phyloP scores from a whole-genome alignment of 1,284 basidiomycete genomes.

The Cryptococcus jaspeensis region DNA sequence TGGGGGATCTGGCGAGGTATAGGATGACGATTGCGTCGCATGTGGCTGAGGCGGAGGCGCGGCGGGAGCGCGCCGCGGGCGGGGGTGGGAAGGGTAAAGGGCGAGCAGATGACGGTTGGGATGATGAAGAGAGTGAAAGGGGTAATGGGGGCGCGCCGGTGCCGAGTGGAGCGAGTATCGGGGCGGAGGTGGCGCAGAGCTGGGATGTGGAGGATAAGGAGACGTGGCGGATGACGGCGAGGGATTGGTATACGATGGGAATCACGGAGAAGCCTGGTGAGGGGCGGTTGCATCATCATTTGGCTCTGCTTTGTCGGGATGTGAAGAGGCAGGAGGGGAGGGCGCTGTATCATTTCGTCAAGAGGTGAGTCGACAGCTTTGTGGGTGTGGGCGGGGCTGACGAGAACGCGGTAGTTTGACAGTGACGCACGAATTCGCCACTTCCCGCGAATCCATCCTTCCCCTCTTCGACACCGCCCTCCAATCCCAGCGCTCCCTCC shows the following conservation, averaged over 20 bases:
- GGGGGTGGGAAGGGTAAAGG: background rate
- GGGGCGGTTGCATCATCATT: constrained; percentile 88
- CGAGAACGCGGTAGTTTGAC: constrained; percentile 62
- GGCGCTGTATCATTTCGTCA: constrained; percentile 89
- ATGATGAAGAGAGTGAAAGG: constrained; percentile 2
- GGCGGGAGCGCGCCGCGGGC: background rate
- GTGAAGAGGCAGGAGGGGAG: constrained; percentile 78
- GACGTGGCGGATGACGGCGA: constrained; percentile 82
- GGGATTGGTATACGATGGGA: constrained; percentile 89
- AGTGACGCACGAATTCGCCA: constrained; percentile 80
- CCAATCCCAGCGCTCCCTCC: constrained; percentile 65
- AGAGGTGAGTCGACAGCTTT: constrained; percentile 63
- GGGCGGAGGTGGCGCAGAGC: constrained; percentile 76
- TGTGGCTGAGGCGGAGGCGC: constrained; percentile 39
- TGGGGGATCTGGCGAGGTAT: constrained; percentile 92
- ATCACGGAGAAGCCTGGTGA: constrained; percentile 84
- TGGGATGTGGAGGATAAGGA: constrained; percentile 92
- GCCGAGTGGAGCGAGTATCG: constrained; percentile 68
- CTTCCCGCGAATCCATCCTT: constrained; percentile 81
- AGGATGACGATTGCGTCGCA: constrained; percentile 79
- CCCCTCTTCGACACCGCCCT: constrained; percentile 75
- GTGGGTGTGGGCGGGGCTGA: background rate
- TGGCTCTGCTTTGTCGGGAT: constrained; percentile 84
- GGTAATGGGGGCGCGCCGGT: constrained; percentile 24
- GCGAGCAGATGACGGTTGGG: constrained; percentile 1